A percentile compares a stretch with the other conserved stretches of the same genome.
phyloP scores from a whole-genome alignment of 2,329 filamentous ascomycete species.

The Penicillium paneum region DNA sequence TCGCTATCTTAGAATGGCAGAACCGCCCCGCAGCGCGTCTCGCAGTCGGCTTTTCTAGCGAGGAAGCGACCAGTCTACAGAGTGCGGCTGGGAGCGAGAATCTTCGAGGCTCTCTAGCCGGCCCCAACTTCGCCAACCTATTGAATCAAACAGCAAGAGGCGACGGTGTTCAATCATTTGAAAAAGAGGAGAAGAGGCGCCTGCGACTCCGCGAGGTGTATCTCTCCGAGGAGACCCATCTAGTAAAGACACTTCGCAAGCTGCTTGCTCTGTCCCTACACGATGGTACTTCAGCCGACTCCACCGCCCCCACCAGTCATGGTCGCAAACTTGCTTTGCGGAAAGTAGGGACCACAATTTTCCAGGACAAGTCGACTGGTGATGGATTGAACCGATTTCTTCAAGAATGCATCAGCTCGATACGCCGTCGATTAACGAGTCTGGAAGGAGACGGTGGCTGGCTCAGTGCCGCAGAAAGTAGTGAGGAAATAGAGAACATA shows the following conservation, averaged over 20 bases:
- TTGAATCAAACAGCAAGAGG: slow-evolving; percentile 28
- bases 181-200: slow-evolving; percentile 60
- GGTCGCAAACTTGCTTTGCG: slow-evolving; percentile 21
- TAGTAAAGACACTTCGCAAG: slow-evolving; percentile 62
- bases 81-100: slow-evolving; percentile 68
- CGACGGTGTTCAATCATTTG: slow-evolving; percentile 50
- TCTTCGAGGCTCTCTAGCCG: slow-evolving; percentile 55
- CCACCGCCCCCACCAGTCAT: slow-evolving; percentile 1
- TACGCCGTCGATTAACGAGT: slow-evolving; percentile 33
- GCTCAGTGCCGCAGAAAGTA: slow-evolving; percentile 48
- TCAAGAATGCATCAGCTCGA: slow-evolving; percentile 35
- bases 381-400: slow-evolving; percentile 27
- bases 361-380: slow-evolving; percentile 28
- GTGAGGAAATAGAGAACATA: slow-evolving; percentile 56
- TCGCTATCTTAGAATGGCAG: slow-evolving; percentile 82
- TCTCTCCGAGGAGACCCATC: slow-evolving; percentile 66
- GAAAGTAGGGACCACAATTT: slow-evolving; percentile 31
- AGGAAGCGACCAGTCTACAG: slow-evolving; percentile 72
- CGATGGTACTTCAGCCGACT: slow-evolving; percentile 19
- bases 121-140: slow-evolving; percentile 33
- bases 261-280: slow-evolving; percentile 36
- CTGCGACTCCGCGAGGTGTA: slow-evolving; percentile 69
- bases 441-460: slow-evolving; percentile 43
- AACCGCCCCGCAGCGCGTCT: slow-evolving; percentile 71
- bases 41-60: slow-evolving; percentile 67